Evolutionary conservation across 1,284 basidiomycete genomes (phyloP), one percentile per base, ranked within the genome.

Genomic region (Cryptococcus sp.): DNA sequence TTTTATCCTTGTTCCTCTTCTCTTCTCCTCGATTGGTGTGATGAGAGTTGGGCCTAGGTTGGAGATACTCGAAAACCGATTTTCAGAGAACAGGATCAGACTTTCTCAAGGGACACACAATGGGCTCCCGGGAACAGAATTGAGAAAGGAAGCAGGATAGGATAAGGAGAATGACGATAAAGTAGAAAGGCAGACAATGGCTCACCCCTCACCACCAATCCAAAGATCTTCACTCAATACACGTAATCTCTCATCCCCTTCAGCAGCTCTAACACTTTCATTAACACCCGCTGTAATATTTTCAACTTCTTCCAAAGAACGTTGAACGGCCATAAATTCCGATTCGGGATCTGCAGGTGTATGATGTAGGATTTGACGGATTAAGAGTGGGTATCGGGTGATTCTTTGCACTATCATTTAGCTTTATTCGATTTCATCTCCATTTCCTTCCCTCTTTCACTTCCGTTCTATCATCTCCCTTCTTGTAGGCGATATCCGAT

Each of bases 381-480:
- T 84, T 28, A 97, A 78, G 0, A 97, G 78, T 0, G 92, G 92
- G 69, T 96, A 97, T 53, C 90, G 80, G 1, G 92, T 94, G 49
- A 96, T 84, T 13, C 92, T 84, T 83, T 97, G 93, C 92, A 97
- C 89, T 91, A 52, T n/a, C n/a, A n/a, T n/a, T n/a, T n/a, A n/a
- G n/a, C n/a, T n/a, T n/a, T n/a, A n/a, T n/a, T n/a, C n/a, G n/a
- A n/a, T n/a, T n/a, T n/a, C n/a, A n/a, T n/a, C n/a, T n/a, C n/a
- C n/a, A n/a, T n/a, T n/a, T n/a, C n/a, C n/a, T n/a, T n/a, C n/a
- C n/a, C n/a, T n/a, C n/a, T n/a, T n/a, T n/a, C n/a, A n/a, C n/a
- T n/a, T n/a, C n/a, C n/a, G n/a, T n/a, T n/a, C n/a, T n/a, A n/a
- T n/a, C n/a, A n/a, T n/a, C n/a, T n/a, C n/a, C n/a, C n/a, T n/a